A percentile compares a stretch with the other conserved stretches of the same genome.
Evolutionary conservation across 192 early-diverging fungal genomes (phyloP).

Genomic region (Entrophospora sp.): DNA sequence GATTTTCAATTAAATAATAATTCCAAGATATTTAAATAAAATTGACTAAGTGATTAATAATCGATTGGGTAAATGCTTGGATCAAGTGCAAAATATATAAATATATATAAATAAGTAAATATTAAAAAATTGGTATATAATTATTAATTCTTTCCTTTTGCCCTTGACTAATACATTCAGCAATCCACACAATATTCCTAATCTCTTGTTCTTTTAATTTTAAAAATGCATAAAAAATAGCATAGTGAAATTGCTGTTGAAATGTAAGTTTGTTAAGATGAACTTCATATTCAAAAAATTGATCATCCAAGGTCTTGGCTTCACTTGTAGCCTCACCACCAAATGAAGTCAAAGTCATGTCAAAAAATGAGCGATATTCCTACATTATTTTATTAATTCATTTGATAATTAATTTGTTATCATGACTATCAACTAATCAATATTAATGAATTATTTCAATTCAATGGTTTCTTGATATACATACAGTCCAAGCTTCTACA

Average conservation of each 20-base stretch:
- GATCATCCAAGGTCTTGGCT: slow-evolving; percentile 80
- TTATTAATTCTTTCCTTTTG: slow-evolving; percentile 93
- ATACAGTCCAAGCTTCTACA: slow-evolving; percentile 75
- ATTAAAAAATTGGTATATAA: slow-evolving; percentile 87
- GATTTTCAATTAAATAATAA: too few species aligned
- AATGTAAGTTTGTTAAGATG: slow-evolving; percentile 88
- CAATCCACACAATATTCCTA: slow-evolving; percentile 97
- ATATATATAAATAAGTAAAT: too few species aligned
- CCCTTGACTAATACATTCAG: slow-evolving; percentile 97
- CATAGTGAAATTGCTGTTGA: slow-evolving; percentile 95
- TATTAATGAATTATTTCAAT: too few species aligned
- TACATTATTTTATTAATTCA: slow-evolving; percentile 20
- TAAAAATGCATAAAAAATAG: slow-evolving; percentile 90
- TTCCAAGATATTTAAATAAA: too few species aligned
- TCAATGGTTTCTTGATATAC: too few species aligned
- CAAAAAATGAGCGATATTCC: slow-evolving; percentile 88
- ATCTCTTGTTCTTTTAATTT: slow-evolving; percentile 98
- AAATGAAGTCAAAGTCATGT: slow-evolving; percentile 25
- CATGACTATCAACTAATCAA: too few species aligned
- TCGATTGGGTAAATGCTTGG: too few species aligned
- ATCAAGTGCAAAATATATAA: too few species aligned
- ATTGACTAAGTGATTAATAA: too few species aligned
- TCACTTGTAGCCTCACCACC: slow-evolving; percentile 26
- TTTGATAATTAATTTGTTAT: not conserved
- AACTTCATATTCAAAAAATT: slow-evolving; percentile 93